Base-by-base conservation (phyloP, 495 filamentous ascomycete genomes). In the Astrothelium subdiscretum region DNA sequence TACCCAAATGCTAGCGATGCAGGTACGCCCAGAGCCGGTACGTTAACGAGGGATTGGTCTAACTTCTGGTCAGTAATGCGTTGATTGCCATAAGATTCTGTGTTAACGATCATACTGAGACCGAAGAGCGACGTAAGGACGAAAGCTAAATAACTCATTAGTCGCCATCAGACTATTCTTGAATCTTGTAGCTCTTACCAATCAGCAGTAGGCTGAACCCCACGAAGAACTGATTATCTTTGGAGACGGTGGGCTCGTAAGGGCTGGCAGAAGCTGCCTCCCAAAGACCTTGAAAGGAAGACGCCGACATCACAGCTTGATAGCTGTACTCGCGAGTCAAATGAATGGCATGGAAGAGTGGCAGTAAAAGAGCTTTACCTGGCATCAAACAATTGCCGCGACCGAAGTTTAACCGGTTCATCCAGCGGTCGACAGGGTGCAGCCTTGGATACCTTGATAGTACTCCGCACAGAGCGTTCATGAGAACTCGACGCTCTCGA, bases 1-100 rank as follows among this genome's bases (percentile, higher is more conserved):
- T 85, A 97, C 94, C 90, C 95, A 76, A 96, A 83, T 59, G 89
- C 86, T 66, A 95, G 69, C 57, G 91, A 91, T 63, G 94, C 92
- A 57, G 95, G 92, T 51, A 96, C 66, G 44, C 91, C 94, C 64
- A 94, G 77, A n/a, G 91, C 66, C 29, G 85, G 80, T 57, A 96
- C 78, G 72, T 82, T 91, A 64, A 81, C 71, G 64, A 96, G 71
- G n/a, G 91, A 91, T 43, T 91, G 90, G 75, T 96, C 94, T 97
- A 72, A 31, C 52, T 22, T 48, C 62, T 57, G n/a, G 35, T 63
- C 61, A 59, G 51, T 38, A 24, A 24, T 10, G 29, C 20, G 43
- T 8, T 11, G 5, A 54, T 8, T 5, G 5, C 15, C 24, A 54
- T 10, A 29, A 10, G 2, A 15, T 54, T 29, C 6, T n/a, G 15